A percentile compares a stretch with the other conserved stretches of the same genome.
These are phyloP conservation scores for Nyctanthes arbortristis DNA, from an alignment of 257 asterid species.

Conservation along the genomic window DNA sequence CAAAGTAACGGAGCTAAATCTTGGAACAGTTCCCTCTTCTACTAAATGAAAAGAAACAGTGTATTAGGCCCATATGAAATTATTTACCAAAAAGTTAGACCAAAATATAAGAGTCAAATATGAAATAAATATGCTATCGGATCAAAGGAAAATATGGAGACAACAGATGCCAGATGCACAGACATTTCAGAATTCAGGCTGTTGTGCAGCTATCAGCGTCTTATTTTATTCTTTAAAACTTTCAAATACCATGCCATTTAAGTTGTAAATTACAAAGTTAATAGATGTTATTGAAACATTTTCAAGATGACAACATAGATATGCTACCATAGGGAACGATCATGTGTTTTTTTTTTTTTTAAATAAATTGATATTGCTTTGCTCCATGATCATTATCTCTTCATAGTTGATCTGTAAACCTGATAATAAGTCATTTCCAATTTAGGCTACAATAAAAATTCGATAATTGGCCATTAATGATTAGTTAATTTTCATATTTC, in stretches of 20 bases:
- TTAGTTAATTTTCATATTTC: too few relatives aligned
- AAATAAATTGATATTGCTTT: background rate
- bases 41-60: conserved; percentile 30
- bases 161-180: background rate
- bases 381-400: background rate
- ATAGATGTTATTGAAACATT: background rate
- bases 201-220: background rate
- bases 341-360: too few relatives aligned
- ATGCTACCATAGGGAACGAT: too few relatives aligned
- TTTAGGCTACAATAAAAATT: background rate
- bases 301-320: background rate
- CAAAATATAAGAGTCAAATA: background rate
- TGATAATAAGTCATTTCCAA: background rate
- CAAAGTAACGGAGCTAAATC: conserved; percentile 94
- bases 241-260: background rate
- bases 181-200: background rate
- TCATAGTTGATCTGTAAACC: background rate
- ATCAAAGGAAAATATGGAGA: background rate
- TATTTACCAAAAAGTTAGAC: background rate
- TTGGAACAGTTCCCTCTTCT: conserved; percentile 90
- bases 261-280: background rate
- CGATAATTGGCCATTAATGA: background rate
- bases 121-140: background rate
- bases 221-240: background rate
- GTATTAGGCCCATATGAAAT: background rate